Base-by-base conservation (phyloP, 192 early-diverging fungal genomes). In the Gonapodya prolifera region DNA sequence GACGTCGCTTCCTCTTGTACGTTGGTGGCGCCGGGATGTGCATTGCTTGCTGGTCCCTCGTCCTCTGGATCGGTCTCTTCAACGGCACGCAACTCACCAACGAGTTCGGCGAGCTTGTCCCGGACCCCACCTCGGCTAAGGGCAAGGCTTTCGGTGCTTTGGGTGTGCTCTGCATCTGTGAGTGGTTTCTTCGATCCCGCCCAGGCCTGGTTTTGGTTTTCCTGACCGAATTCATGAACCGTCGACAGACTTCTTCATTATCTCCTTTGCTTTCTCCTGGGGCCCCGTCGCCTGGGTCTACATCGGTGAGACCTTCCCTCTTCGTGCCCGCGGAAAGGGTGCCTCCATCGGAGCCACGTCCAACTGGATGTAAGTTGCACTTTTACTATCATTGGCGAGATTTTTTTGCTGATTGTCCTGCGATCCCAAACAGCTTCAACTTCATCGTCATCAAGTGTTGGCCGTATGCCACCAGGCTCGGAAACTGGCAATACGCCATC, bases 251-350 rank as follows among this genome's bases (percentile, higher is more conserved):
- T 77, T 76, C n/a, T 77, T 77, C 33, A 70, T 77, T 23, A 34
- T 45, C 17, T 77, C 77, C 2, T 77, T 77, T n/a, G 77, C 74
- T 18, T 23, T 30, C 8, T 75, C 77, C 18, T 77, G 77, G 77
- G 77, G 77, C 1, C 77, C 77, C 2, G 77, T 77, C 1, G 35
- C 77, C 45, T 77, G 77, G 77, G 35, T 45, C 1, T 33, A 35
- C 33, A 69, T 75, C 33, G 73, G 35, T n/a, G 77, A 77, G 74
- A 76, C 61, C 28, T 77, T 77, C 75, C 77, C 77, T 75, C 77
- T 77, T 18, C 77, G 77, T 45, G 28, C 18, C 33, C 34, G 34
- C 30, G 33, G 69, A 13, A 77, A 77, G 29, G 77, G 77, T 18
- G 31, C 77, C 2, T 34, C 75, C 1, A 76, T 77, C 0, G 77